Base-by-base conservation (phyloP, 1,139 yeast genomes). In the Kodamaea arcana region DNA sequence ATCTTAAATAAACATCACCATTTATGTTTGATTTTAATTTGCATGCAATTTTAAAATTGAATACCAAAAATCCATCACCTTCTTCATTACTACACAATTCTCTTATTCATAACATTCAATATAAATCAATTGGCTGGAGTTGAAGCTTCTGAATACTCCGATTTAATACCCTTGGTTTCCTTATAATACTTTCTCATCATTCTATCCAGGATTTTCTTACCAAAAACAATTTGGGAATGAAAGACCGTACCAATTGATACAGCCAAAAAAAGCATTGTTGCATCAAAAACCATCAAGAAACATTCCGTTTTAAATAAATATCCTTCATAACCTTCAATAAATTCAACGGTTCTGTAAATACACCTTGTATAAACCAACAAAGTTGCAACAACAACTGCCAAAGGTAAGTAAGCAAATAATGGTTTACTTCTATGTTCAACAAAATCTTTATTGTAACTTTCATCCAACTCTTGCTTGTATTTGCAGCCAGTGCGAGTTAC, bases 271-370 rank as follows among this genome's bases (percentile, higher is more conserved):
- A 51, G 44, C 46, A 50, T 41, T 20, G 52, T 28, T 1, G 57
- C 66, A 36, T 62, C 69, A 29, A 62, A 44, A 2, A 52, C 44
- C 47, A 59, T 43, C 17, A 62, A 45, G 32, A 40, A 60, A 14
- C 42, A 45, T 34, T 62, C 66, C 36, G 58, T 64, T 2, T 61
- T 56, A 28, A 60, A 60, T 41, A 61, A 50, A 45, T 48, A 54
- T 1, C 68, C 69, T n/a, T 47, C 40, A 65, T 65, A 62, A 12
- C 69, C 68, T 40, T 59, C 53, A 2, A 51, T 36, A 30, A 60
- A 45, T 40, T 62, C 69, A 20, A 52, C 50, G 12, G 61, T 55
- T 30, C 69, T 50, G 45, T 62, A 62, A 6, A 58, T 42, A 39
- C 67, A 60, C 29, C 68, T 43, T 13, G 56, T 41, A 35, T 60